These are phyloP conservation scores for Neocallimastix lanati DNA, from an alignment of 192 early-diverging fungal species.

Conservation along the genomic window DNA sequence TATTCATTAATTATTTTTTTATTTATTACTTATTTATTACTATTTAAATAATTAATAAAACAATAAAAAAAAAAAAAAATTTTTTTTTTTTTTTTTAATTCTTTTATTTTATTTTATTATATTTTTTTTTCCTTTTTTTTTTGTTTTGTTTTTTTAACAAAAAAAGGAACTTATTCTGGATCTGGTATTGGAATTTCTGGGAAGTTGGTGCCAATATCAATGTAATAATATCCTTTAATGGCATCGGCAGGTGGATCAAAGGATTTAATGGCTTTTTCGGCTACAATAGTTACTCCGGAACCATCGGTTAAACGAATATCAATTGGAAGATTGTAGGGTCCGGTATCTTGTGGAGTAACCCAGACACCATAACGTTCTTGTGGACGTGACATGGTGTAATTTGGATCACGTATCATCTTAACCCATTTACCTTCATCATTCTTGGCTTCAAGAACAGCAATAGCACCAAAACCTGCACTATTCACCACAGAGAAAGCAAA, in stretches of 20 bases:
- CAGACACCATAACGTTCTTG: conserved; percentile 4
- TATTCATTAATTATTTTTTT: too few relatives aligned
- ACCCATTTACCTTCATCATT: conserved; percentile 1
- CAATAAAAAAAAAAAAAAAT: too few relatives aligned
- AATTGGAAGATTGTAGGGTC: conserved; percentile 1
- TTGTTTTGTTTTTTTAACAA: too few relatives aligned
- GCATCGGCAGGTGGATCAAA: neutral
- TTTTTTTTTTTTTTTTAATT: too few relatives aligned
- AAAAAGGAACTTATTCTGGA: neutral
- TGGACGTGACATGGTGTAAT: conserved; percentile 1
- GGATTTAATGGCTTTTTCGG: neutral
- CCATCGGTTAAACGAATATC: too few relatives aligned
- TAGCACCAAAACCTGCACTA: conserved; percentile 1
- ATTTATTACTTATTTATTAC: too few relatives aligned
- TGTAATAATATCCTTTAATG: neutral
- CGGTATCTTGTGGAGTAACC: conserved; percentile 2
- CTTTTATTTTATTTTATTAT: too few relatives aligned
- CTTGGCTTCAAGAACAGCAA: conserved; percentile 1
- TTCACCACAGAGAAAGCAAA: conserved; percentile 2
- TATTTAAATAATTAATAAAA: too few relatives aligned
- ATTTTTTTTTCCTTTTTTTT: too few relatives aligned
- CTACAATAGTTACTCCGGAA: neutral
- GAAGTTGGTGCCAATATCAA: neutral
- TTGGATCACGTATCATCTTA: conserved; percentile 1
- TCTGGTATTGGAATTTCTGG: neutral